Percentiles rank a stretch among this genome's conserved stretches.
Evolutionary conservation across 2,329 filamentous ascomycete genomes (phyloP).

Genomic region (Trichophyton mentagrophytes): DNA sequence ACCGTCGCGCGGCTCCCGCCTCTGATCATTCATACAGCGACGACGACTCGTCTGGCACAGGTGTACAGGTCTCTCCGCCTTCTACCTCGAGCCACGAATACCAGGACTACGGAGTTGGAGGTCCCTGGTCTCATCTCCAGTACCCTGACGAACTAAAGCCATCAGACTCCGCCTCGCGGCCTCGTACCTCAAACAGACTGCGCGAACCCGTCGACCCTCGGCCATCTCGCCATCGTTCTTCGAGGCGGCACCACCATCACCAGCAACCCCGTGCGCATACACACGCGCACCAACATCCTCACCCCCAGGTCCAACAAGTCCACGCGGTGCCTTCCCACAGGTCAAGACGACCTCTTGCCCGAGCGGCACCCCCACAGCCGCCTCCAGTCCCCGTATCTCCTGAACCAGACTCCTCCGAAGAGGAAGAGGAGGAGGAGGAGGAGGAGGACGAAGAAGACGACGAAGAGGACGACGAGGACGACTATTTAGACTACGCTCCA

Average conservation of each 20-base stretch:
- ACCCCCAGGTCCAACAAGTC: slow-evolving; percentile 17
- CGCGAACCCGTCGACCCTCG: not conserved
- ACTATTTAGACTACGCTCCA: slow-evolving; percentile 41
- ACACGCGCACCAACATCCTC: not conserved
- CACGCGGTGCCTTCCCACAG: slow-evolving; percentile 27
- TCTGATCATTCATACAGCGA: slow-evolving; percentile 32
- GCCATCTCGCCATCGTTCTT: slow-evolving; percentile 24
- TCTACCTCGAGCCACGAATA: slow-evolving; percentile 32
- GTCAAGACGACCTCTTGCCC: slow-evolving; percentile 31
- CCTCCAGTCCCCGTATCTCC: slow-evolving; percentile 35
- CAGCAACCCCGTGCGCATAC: not conserved
- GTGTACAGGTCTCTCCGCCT: slow-evolving; percentile 31
- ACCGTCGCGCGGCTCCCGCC: slow-evolving; percentile 23
- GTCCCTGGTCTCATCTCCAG: slow-evolving; percentile 27
- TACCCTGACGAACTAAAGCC: slow-evolving; percentile 37
- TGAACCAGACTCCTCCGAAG: slow-evolving; percentile 38
- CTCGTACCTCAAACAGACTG: slow-evolving; percentile 23
- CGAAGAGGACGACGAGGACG: slow-evolving; percentile 39
- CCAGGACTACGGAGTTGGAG: slow-evolving; percentile 18
- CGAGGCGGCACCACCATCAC: slow-evolving; percentile 18
- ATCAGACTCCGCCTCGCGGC: slow-evolving; percentile 36
- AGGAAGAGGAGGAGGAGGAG: slow-evolving; percentile 2
- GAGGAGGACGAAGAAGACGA: slow-evolving; percentile 4
- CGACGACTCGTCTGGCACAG: slow-evolving; percentile 33
- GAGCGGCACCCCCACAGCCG: slow-evolving; percentile 18